phyloP scores from a whole-genome alignment of 192 early-diverging fungal species.

The Obelidium mucronatum region DNA sequence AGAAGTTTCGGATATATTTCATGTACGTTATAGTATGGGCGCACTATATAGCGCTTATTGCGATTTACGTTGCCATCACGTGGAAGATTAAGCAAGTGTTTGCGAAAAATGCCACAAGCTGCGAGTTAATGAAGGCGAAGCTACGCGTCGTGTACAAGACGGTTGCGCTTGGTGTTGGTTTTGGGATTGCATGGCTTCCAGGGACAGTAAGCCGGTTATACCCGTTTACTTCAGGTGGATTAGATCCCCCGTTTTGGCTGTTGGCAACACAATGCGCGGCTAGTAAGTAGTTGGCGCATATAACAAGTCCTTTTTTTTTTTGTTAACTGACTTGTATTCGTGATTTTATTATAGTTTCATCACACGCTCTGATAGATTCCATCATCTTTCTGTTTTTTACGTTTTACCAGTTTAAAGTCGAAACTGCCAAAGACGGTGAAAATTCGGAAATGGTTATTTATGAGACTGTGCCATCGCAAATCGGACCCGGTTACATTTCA shows the following conservation, averaged over 20 bases:
- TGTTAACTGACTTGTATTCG: too few species aligned
- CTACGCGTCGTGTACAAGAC: neutral
- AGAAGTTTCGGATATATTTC: neutral
- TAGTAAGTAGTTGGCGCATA: too few species aligned
- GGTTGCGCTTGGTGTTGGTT: neutral
- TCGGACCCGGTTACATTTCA: too few species aligned
- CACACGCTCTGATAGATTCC: slow-evolving; percentile 15
- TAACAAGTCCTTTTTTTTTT: too few species aligned
- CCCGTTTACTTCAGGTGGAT: neutral
- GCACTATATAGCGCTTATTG: neutral
- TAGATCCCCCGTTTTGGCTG: slow-evolving; percentile 1
- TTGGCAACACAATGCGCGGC: neutral
- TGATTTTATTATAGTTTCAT: neutral
- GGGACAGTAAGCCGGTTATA: neutral
- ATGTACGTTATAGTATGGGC: slow-evolving; percentile 9
- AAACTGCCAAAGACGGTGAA: neutral
- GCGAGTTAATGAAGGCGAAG: neutral
- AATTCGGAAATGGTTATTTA: neutral
- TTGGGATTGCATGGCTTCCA: neutral
- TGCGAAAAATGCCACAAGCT: neutral
- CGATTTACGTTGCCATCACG: neutral
- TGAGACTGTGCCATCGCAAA: too few species aligned
- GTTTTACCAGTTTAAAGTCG: neutral
- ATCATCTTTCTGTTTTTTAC: slow-evolving; percentile 6
- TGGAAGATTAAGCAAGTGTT: neutral